A percentile compares a stretch with the other conserved stretches of the same genome.
These are phyloP conservation scores for Adansonia grandidieri DNA, from an alignment of 441 rosid genomes.

Conservation along the genomic window DNA sequence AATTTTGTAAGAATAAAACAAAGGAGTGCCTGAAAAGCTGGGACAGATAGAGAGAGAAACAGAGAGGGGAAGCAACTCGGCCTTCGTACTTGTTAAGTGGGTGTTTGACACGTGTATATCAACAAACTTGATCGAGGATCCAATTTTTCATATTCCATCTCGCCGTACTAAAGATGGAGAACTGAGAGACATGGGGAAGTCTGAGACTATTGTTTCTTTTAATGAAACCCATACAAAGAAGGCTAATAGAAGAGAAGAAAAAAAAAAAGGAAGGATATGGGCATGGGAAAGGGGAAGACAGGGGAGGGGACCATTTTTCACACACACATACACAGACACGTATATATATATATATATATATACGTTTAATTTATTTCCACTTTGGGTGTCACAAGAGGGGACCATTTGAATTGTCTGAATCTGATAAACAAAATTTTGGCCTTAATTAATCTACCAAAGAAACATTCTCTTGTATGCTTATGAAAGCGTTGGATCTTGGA, in stretches of 20 bases:
- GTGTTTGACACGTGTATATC: conserved; percentile 45
- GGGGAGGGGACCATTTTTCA: conserved; percentile 38
- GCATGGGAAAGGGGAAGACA: no score
- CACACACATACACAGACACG: no score
- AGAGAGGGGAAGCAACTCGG: background rate
- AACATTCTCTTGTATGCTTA: background rate
- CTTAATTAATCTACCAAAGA: background rate
- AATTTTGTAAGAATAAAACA: background rate
- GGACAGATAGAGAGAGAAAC: background rate
- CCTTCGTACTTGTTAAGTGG: conserved; percentile 33
- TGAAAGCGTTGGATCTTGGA: background rate
- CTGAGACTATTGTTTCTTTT: conserved; percentile 39
- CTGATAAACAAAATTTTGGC: conserved; percentile 3
- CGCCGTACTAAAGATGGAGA: conserved; percentile 33
- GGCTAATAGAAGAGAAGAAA: conserved; percentile 20
- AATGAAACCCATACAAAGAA: conserved; percentile 47
- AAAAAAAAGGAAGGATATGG: background rate
- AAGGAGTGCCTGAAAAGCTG: conserved; percentile 29
- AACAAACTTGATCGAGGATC: conserved; percentile 24
- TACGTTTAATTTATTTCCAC: no score
- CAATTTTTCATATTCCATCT: background rate
- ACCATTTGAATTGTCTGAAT: conserved; percentile 21
- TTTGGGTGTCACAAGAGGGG: conserved; percentile 12
- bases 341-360: no score
- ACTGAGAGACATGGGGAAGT: conserved; percentile 27